phyloP scores from a whole-genome alignment of 495 filamentous ascomycete genomes.

The Parmelia sp. region DNA sequence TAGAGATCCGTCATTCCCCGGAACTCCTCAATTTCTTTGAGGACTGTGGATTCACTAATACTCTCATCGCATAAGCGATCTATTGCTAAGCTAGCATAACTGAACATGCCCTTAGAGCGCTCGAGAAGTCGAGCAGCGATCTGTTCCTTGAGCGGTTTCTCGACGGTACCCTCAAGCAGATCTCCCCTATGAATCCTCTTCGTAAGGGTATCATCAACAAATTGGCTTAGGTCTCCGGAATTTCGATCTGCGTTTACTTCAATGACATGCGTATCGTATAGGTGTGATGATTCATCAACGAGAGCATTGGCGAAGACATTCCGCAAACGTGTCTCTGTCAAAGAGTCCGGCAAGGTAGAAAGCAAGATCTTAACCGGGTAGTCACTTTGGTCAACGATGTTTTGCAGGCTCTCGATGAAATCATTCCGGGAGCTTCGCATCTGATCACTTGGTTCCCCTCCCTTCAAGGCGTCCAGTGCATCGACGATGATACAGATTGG shows the following conservation, averaged over 20 bases:
- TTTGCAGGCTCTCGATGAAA: constrained; percentile 10
- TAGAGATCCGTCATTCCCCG: constrained; percentile 8
- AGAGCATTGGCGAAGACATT: constrained; percentile 1
- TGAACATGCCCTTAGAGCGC: constrained; percentile 13
- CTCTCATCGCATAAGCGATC: constrained; percentile 13
- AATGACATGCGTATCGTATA: constrained; percentile 7
- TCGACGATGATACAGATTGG: constrained; percentile 12
- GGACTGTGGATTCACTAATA: constrained; percentile 4
- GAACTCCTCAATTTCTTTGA: constrained; percentile 9
- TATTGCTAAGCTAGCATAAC: constrained; percentile 5
- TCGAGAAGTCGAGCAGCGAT: constrained; percentile 5
- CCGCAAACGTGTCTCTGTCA: constrained; percentile 4
- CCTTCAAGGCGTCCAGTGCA: constrained; percentile 5
- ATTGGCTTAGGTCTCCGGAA: constrained; percentile 5
- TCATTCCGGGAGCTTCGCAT: constrained; percentile 12
- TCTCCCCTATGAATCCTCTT: constrained; percentile 2
- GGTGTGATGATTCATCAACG: not conserved
- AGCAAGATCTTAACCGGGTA: constrained; percentile 10
- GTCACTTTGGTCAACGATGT: not conserved
- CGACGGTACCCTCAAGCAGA: constrained; percentile 14
- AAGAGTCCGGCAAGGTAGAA: constrained; percentile 9
- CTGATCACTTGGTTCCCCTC: not conserved
- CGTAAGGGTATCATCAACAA: constrained; percentile 2
- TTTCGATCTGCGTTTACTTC: constrained; percentile 14
- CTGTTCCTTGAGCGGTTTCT: constrained; percentile 4